phyloP scores from a whole-genome alignment of 163 green algal species.

The Smithsoniella earleae region DNA sequence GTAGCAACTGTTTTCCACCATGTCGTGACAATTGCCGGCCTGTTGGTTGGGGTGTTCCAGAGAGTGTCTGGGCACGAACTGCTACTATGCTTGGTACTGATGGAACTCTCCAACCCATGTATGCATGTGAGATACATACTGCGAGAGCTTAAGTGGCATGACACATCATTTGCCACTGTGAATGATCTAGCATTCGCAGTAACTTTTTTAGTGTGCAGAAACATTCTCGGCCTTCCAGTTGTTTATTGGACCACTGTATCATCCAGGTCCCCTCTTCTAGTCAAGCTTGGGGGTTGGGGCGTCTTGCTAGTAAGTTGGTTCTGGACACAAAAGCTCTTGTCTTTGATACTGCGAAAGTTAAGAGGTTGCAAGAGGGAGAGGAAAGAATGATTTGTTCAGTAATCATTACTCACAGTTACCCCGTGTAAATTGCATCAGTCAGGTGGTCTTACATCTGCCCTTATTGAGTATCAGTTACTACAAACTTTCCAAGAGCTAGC shows the following conservation, averaged over 20 bases:
- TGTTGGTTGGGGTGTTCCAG: constrained; percentile 16
- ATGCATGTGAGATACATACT: constrained; percentile 19
- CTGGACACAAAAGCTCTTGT: constrained; percentile 28
- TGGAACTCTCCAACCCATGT: constrained; percentile 7
- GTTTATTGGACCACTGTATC: constrained; percentile 10
- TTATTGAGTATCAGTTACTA: background rate
- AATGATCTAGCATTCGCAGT: constrained; percentile 28
- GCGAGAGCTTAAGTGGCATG: background rate
- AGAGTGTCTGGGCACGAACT: constrained; percentile 20
- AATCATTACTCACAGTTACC: background rate
- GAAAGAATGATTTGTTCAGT: background rate
- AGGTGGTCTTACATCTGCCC: background rate
- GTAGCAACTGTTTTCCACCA: constrained; percentile 17
- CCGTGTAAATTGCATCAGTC: background rate
- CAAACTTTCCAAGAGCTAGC: no score
- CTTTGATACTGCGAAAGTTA: background rate
- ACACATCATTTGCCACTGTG: background rate
- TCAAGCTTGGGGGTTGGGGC: constrained; percentile 3
- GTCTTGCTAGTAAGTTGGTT: constrained; percentile 23
- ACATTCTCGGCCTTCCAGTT: background rate
- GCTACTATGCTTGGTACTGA: constrained; percentile 18
- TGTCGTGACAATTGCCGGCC: background rate
- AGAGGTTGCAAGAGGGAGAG: background rate
- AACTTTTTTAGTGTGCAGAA: constrained; percentile 17
- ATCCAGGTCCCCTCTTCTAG: background rate